phyloP scores from a whole-genome alignment of 768 basidiomycete genomes.

The Phylloporus sp. region DNA sequence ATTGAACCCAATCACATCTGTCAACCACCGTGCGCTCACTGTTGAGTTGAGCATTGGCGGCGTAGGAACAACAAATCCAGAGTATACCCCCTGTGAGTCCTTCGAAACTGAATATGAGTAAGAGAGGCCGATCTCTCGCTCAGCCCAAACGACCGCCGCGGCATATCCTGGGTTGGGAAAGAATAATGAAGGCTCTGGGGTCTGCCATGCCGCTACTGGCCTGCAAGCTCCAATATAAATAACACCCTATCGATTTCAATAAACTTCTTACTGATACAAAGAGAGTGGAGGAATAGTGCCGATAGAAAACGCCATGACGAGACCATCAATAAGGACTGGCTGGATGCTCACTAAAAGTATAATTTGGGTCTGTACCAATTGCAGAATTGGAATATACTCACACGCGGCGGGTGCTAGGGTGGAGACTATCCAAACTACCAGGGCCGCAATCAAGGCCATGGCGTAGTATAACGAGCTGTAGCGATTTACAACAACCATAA shows the following conservation, averaged over 20 bases:
- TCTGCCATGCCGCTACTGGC: slow-evolving; percentile 4
- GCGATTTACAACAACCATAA: not conserved
- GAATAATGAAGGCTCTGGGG: not conserved
- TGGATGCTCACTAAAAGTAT: slow-evolving; percentile 8
- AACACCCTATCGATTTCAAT: no score
- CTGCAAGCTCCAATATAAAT: slow-evolving; percentile 1
- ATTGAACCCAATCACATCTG: slow-evolving; percentile 19
- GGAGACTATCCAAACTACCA: slow-evolving; percentile 8
- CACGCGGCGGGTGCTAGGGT: slow-evolving; percentile 9
- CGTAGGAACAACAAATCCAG: slow-evolving; percentile 9
- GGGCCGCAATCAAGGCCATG: slow-evolving; percentile 3
- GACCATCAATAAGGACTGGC: slow-evolving; percentile 10
- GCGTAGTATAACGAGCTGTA: slow-evolving; percentile 8
- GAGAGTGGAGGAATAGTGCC: slow-evolving; percentile 14
- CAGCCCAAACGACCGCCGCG: slow-evolving; percentile 15
- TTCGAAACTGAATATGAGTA: slow-evolving; percentile 11
- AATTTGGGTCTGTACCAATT: not conserved
- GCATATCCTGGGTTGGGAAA: slow-evolving; percentile 8
- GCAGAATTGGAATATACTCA: slow-evolving; percentile 1
- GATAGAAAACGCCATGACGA: slow-evolving; percentile 11
- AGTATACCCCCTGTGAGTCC: slow-evolving; percentile 8
- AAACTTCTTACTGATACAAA: slow-evolving; percentile 8
- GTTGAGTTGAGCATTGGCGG: slow-evolving; percentile 11
- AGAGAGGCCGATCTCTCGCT: slow-evolving; percentile 10
- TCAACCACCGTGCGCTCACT: slow-evolving; percentile 19